Percentiles rank a stretch among this genome's conserved stretches.
Evolutionary conservation across 140 eudicot species (phyloP).

Genomic region (Bidens hawaiensis): DNA sequence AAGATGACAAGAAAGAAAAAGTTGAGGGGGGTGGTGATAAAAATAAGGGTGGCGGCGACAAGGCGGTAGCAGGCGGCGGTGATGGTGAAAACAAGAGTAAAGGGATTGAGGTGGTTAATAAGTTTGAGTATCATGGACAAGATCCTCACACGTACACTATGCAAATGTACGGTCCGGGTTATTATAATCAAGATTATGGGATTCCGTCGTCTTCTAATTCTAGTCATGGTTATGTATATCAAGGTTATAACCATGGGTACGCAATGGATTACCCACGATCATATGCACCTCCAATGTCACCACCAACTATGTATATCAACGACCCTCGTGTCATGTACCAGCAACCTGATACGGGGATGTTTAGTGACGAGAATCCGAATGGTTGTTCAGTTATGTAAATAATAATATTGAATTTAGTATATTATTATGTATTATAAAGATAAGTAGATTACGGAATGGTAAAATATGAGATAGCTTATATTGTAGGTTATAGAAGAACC

Average conservation of each 20-base stretch:
- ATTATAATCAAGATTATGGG: conserved; percentile 49
- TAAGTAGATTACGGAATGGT: conserved; percentile 7
- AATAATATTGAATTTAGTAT: no score
- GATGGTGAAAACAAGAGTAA: conserved; percentile 35
- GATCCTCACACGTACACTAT: conserved; percentile 38
- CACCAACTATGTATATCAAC: conserved; percentile 30
- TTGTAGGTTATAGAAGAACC: not conserved
- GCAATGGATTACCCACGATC: conserved; percentile 17
- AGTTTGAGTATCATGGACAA: no score
- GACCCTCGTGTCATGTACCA: conserved; percentile 31
- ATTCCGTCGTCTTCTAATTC: conserved; percentile 16
- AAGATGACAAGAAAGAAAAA: conserved; percentile 33
- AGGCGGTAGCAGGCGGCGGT: conserved; percentile 16
- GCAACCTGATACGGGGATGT: conserved; percentile 22
- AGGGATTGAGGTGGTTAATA: no score
- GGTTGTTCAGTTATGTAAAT: no score
- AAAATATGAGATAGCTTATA: not conserved
- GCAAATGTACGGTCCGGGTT: conserved; percentile 38
- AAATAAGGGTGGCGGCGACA: conserved; percentile 21
- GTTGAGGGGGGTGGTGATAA: conserved; percentile 39
- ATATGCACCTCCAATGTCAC: conserved; percentile 23
- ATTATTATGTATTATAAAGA: conserved; percentile 7
- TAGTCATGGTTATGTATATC: conserved; percentile 29
- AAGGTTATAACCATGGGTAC: conserved; percentile 38
- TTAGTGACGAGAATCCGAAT: no score